Evolutionary conservation across 2,329 filamentous ascomycete genomes (phyloP), one percentile per base, ranked within the genome.

Genomic region (Tolypocladium sp.): DNA sequence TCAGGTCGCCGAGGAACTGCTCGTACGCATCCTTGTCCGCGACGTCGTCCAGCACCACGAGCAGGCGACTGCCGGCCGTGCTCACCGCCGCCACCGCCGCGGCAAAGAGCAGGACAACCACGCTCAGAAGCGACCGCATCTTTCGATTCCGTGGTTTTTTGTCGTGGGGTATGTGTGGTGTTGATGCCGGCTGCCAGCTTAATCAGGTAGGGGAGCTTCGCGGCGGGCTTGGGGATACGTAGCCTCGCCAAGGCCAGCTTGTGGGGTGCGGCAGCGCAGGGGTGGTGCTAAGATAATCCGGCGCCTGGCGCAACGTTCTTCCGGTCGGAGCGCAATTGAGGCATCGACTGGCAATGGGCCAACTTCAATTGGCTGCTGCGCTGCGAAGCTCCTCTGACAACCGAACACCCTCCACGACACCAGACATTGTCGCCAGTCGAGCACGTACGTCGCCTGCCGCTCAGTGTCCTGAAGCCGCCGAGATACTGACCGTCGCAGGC

Each of bases 31-130:
- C 83, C 80, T 92, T 91, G 70, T 96, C 91, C 49, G 84, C 82
- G 63, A 85, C 80, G 67, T 96, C 89, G 69, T 97, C 93, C 57
- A 96, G 76, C 60, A 99, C 83, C 62, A 95, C 92, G 69, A 99
- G 80, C 74, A 97, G 76, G 71, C 91, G 84, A 74, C 83, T 84
- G 61, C 93, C 94, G 55, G 85, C 82, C 63, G 87, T 88, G 78
- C 92, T 96, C 69, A 89, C 77, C 59, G 92, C 92, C 73, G 88
- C 83, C 65, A 85, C 89, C 60, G 85, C 78, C 69, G 87, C 82
- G 63, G 84, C 77, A 63, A 90, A 80, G 63, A 85, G 79, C 68
- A 92, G 77, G 62, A 91, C 74, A 64, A 91, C 76, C 70, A 90
- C 80, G 68, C 88, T 87, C 76, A 89, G 74, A 71, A 88, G 76